A percentile compares a stretch with the other conserved stretches of the same genome.
Evolutionary conservation across 2,329 filamentous ascomycete genomes (phyloP).

Genomic region (Xylaria multiplex): DNA sequence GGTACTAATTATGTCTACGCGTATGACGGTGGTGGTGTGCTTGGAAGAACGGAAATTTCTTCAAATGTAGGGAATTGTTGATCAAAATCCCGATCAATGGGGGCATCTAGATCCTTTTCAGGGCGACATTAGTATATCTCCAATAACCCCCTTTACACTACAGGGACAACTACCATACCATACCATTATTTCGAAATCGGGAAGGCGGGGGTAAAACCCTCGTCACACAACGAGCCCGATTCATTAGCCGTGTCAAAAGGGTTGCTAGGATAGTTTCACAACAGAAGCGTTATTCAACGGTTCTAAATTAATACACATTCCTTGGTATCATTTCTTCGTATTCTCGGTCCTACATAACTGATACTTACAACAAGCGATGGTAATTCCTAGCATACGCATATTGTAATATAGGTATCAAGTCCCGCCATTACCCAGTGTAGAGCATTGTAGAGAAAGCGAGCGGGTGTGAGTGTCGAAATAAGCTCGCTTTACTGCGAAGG

Average conservation of each 20-base stretch:
- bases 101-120: background rate
- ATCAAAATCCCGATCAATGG: background rate
- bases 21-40: background rate
- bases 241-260: background rate
- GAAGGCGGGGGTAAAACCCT: background rate
- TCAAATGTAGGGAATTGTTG: conserved; percentile 8
- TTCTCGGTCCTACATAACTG: conserved; percentile 15
- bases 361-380: background rate
- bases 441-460: conserved; percentile 40
- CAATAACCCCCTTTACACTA: too few relatives aligned
- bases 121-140: too few relatives aligned
- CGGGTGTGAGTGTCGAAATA: conserved; percentile 29
- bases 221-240: background rate
- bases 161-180: background rate
- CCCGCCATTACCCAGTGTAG: background rate
- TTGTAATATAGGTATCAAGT: conserved; percentile 6
- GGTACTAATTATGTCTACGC: background rate
- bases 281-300: background rate
- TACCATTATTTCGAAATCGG: background rate
- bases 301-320: conserved; percentile 2
- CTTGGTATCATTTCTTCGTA: conserved; percentile 17
- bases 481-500: conserved; percentile 60
- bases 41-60: background rate
- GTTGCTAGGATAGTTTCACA: background rate
- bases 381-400: conserved; percentile 8